Conservation (phyloP, 1,284 basidiomycete species). For the Fomitopsis schrenkii region DNA sequence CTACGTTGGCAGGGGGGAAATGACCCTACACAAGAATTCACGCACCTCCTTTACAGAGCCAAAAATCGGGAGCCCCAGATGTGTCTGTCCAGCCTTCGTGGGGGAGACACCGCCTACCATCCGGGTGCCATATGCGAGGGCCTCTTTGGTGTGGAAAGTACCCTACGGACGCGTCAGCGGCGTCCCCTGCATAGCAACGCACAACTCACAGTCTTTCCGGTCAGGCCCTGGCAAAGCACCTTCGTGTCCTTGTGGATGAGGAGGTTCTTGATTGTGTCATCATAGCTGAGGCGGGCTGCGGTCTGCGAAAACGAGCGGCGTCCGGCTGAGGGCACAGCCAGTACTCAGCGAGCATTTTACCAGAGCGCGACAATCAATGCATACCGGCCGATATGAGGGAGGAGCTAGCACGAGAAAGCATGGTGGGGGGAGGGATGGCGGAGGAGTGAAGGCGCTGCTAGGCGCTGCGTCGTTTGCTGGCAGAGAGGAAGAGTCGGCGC, state of each 20-base stretch:
- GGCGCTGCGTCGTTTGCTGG: slow-evolving; percentile 12
- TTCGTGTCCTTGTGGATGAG: slow-evolving; percentile 94
- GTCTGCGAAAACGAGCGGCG: slow-evolving; percentile 80
- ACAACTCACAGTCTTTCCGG: slow-evolving; percentile 88
- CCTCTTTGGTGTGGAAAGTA: slow-evolving; percentile 96
- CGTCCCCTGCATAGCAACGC: background rate
- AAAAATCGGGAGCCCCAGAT: slow-evolving; percentile 95
- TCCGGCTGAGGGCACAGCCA: slow-evolving; percentile 40
- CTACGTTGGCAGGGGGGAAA: background rate
- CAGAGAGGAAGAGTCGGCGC: background rate
- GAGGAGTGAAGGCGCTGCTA: slow-evolving; percentile 15
- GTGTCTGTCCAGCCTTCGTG: slow-evolving; percentile 94
- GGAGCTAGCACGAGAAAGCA: slow-evolving; percentile 60
- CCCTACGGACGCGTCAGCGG: slow-evolving; percentile 48
- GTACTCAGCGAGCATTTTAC: slow-evolving; percentile 8
- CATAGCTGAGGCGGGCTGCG: slow-evolving; percentile 70
- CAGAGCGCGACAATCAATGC: background rate
- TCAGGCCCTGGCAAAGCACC: slow-evolving; percentile 92
- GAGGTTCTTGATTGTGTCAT: slow-evolving; percentile 89
- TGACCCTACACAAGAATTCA: background rate
- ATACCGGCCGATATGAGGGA: slow-evolving; percentile 52
- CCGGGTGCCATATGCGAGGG: slow-evolving; percentile 91
- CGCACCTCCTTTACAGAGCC: slow-evolving; percentile 87
- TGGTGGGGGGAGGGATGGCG: slow-evolving; percentile 23
- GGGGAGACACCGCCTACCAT: slow-evolving; percentile 99